Evolutionary conservation across 306 rosid genomes (phyloP).

Genomic region (Amphicarpaea edgeworthii): DNA sequence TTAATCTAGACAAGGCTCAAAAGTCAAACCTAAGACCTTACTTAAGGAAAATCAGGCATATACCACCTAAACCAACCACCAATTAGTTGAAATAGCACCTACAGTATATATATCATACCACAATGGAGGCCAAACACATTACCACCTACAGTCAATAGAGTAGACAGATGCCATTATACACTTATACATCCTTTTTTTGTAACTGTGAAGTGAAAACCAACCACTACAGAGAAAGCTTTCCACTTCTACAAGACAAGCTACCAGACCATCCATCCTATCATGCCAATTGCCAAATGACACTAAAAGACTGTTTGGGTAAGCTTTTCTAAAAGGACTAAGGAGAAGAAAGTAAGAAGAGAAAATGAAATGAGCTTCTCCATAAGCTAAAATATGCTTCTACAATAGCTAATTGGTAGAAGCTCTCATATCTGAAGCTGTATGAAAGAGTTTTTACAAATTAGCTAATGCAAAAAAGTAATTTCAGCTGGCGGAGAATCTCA

Average conservation of each 20-base stretch:
- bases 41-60: background rate
- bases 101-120: background rate
- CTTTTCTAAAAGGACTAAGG: too few species aligned
- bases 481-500: too few species aligned
- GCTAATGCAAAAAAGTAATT: too few species aligned
- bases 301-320: too few species aligned
- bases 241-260: background rate
- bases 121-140: background rate
- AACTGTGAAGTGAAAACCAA: background rate
- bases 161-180: background rate
- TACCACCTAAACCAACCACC: background rate
- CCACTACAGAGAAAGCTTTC: background rate
- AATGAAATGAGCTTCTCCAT: too few species aligned
- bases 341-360: too few species aligned
- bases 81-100: background rate
- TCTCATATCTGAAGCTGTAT: too few species aligned
- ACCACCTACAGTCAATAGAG: background rate
- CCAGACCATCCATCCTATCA: background rate
- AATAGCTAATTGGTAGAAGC: too few species aligned
- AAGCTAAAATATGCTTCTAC: too few species aligned
- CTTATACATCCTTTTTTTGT: slow-evolving; percentile 7
- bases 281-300: slow-evolving; percentile 17
- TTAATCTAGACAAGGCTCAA: background rate
- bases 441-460: too few species aligned
- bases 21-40: background rate